Evolutionary conservation across 495 filamentous ascomycete species (phyloP).

Genomic region (Aspergillus sclerotiicarbonarius): DNA sequence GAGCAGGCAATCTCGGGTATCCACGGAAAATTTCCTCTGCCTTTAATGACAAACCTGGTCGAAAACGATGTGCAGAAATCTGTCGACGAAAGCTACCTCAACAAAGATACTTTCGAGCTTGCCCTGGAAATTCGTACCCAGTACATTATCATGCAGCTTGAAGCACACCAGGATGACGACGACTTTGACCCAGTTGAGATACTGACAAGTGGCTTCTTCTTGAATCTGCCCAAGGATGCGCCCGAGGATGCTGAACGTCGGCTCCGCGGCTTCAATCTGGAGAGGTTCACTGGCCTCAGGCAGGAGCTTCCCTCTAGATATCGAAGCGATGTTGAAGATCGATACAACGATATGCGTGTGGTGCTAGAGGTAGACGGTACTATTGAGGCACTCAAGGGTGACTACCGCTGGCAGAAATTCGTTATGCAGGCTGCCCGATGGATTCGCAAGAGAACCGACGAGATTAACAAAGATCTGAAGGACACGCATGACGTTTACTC

Average conservation of each 20-base stretch:
- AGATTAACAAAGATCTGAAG: conserved; percentile 27
- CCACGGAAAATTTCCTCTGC: conserved; percentile 32
- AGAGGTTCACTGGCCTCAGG: conserved; percentile 26
- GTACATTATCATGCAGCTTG: conserved; percentile 31
- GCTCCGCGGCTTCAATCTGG: conserved; percentile 37
- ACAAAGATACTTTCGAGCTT: conserved; percentile 33
- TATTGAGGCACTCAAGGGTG: conserved; percentile 23
- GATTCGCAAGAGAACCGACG: conserved; percentile 31
- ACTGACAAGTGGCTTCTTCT: conserved; percentile 29
- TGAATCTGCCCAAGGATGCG: conserved; percentile 18
- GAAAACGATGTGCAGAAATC: background rate
- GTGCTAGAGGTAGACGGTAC: conserved; percentile 20
- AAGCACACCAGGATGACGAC: conserved; percentile 25
- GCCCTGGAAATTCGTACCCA: conserved; percentile 44
- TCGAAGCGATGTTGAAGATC: conserved; percentile 31
- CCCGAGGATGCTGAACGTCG: conserved; percentile 11
- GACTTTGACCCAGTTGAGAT: conserved; percentile 28
- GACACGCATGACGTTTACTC: conserved; percentile 22
- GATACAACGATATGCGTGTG: conserved; percentile 30
- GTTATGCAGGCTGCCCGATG: conserved; percentile 32
- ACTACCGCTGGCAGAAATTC: conserved; percentile 34
- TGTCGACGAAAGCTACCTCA: conserved; percentile 28
- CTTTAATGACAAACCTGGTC: conserved; percentile 30
- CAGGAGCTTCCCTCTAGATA: conserved; percentile 34
- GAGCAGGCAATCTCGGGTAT: conserved; percentile 27